These are phyloP conservation scores for Dalbergia cochinchinensis DNA, from an alignment of 306 rosid genomes.

Conservation along the genomic window DNA sequence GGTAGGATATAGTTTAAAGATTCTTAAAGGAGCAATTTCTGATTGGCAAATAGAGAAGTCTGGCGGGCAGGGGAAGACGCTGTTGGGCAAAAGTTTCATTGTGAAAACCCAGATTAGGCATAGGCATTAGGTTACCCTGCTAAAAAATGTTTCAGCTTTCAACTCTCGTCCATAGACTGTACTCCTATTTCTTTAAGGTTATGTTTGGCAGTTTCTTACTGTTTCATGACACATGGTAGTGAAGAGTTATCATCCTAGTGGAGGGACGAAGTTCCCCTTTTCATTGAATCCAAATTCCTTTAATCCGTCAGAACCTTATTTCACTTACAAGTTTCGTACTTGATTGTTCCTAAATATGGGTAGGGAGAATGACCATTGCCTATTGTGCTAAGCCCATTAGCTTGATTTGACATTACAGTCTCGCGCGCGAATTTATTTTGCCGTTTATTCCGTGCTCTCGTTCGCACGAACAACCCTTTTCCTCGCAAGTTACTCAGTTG, in stretches of 20 bases:
- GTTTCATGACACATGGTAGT: not conserved
- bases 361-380: not conserved
- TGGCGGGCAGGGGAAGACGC: slow-evolving; percentile 3
- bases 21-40: slow-evolving; percentile 35
- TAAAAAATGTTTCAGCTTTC: slow-evolving; percentile 30
- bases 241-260: slow-evolving; percentile 22
- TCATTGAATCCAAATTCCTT: not conserved
- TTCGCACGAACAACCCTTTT: not conserved
- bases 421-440: not conserved
- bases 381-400: not conserved
- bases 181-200: slow-evolving; percentile 36
- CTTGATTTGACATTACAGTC: not conserved
- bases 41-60: slow-evolving; percentile 13
- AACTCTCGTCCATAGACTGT: slow-evolving; percentile 37
- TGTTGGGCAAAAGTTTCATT: slow-evolving; percentile 33
- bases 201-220: not conserved
- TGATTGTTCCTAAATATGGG: not conserved
- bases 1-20: slow-evolving; percentile 6
- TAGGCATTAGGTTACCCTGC: slow-evolving; percentile 16
- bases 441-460: not conserved
- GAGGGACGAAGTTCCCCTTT: slow-evolving; percentile 13
- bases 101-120: slow-evolving; percentile 7
- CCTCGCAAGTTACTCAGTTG: not conserved
- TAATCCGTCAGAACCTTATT: too few species aligned
- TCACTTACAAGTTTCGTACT: not conserved